Evolutionary conservation across 768 basidiomycete genomes (phyloP).

Genomic region (Pholiota conissans): DNA sequence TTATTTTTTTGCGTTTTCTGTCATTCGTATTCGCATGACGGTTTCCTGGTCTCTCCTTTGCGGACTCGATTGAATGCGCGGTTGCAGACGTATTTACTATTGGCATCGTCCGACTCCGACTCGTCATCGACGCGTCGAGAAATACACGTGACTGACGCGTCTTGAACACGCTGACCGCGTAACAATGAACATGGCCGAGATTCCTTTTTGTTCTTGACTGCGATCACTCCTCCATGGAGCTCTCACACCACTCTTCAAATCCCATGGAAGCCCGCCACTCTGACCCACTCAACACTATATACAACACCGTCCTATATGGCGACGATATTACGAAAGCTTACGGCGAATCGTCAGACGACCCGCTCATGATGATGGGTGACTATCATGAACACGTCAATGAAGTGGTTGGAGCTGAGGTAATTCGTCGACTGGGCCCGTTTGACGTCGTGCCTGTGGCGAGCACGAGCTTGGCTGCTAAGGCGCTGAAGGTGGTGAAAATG

Average conservation of each 20-base stretch:
- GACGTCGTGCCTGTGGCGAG: conserved; percentile 15
- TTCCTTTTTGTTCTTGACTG: not conserved
- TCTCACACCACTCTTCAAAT: conserved; percentile 34
- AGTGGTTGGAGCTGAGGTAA: not conserved
- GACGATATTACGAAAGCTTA: not conserved
- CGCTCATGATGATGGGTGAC: conserved; percentile 10
- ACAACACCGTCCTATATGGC: conserved; percentile 8
- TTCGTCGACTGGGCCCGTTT: not conserved
- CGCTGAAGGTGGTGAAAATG: conserved; percentile 36
- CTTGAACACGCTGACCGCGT: not conserved
- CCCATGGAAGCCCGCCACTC: conserved; percentile 27
- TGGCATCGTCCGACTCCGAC: too few relatives aligned
- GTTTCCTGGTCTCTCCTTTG: too few relatives aligned
- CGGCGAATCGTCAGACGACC: conserved; percentile 18
- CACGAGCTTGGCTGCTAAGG: conserved; percentile 1
- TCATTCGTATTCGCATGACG: too few relatives aligned
- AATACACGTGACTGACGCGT: conserved; percentile 21
- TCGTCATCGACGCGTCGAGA: conserved; percentile 7
- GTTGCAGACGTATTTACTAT: too few relatives aligned
- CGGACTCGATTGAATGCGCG: too few relatives aligned
- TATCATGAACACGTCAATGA: conserved; percentile 20
- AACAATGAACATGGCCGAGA: not conserved
- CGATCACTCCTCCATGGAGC: conserved; percentile 10
- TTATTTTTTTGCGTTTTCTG: too few relatives aligned
- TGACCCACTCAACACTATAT: conserved; percentile 20